phyloP scores from a whole-genome alignment of 2,329 filamentous ascomycete genomes.

The Neopestalotiopsis rosae region DNA sequence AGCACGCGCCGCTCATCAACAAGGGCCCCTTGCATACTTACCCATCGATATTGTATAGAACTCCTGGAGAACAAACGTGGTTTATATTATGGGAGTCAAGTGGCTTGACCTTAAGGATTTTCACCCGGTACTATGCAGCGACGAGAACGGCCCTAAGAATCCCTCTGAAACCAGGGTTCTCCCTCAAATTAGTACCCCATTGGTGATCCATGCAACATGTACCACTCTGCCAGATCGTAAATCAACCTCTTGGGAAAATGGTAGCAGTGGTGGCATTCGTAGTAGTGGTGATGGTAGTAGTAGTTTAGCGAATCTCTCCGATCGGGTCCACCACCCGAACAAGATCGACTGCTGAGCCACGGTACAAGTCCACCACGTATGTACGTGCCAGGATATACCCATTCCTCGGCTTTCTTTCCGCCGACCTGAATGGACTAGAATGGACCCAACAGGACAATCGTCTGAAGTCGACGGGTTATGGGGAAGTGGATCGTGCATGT shows the following conservation, averaged over 20 bases:
- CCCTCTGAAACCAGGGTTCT: not conserved
- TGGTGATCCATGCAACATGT: not conserved
- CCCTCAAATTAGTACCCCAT: not conserved
- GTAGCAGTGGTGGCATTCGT: not conserved
- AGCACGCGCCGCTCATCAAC: not conserved
- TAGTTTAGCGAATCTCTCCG: not conserved
- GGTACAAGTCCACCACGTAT: not conserved
- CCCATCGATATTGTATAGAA: too few species aligned
- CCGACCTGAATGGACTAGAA: not conserved
- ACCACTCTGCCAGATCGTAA: not conserved
- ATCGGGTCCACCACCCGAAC: not conserved
- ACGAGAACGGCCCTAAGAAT: not conserved
- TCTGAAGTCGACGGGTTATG: not conserved
- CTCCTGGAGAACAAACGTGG: not conserved
- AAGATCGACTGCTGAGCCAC: not conserved
- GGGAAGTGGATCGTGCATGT: not conserved
- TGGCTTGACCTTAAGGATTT: not conserved
- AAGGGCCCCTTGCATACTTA: not conserved
- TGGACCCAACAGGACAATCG: not conserved
- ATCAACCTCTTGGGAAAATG: not conserved
- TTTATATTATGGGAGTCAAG: not conserved
- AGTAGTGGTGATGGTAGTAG: not conserved
- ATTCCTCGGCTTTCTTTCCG: slow-evolving; percentile 1
- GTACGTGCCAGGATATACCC: not conserved
- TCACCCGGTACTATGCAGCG: not conserved